Conservation (phyloP, 176 grass and related monocot genomes). For the Triticum aestivum region IWGSC_CS_RefSeq_v2.1 NC_057794.1:346715513-346716012, state of each 20-base stretch:
- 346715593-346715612: too few relatives aligned
- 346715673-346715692: not conserved
- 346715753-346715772: not conserved
- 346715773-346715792: constrained; percentile 37
- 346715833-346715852: constrained; percentile 30
- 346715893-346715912: constrained; percentile 25
- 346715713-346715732: not conserved
- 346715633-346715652: not conserved
- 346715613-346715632: too few relatives aligned
- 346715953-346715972: constrained; percentile 29
- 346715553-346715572: too few relatives aligned
- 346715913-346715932: constrained; percentile 36
- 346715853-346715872: constrained; percentile 10
- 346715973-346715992: constrained; percentile 49
- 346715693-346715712: not conserved
- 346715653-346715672: not conserved
- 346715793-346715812: constrained; percentile 36
- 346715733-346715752: not conserved
- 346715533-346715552: too few relatives aligned
- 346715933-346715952: constrained; percentile 49
- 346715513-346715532: too few relatives aligned
- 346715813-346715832: constrained; percentile 28
- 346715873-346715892: not conserved
- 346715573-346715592: too few relatives aligned
- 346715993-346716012: constrained; percentile 24